Percentiles rank a stretch among this genome's conserved stretches.
Conservation (phyloP, 768 basidiomycete genomes). For the Mycena amicta region DNA sequence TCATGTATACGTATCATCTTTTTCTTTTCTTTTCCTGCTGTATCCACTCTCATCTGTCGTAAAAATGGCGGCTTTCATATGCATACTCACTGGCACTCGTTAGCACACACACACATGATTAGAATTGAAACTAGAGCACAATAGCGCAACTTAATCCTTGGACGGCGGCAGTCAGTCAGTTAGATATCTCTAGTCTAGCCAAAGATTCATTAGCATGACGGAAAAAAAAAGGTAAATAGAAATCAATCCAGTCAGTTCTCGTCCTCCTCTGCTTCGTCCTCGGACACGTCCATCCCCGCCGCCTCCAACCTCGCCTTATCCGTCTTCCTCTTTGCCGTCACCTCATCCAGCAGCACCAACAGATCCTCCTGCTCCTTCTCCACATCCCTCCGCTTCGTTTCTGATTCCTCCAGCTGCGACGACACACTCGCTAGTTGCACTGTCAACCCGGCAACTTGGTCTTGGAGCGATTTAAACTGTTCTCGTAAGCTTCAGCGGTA, state of each 20-base stretch:
- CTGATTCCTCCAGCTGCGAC: constrained; percentile 49
- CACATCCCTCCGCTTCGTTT: constrained; percentile 73
- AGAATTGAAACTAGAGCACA: not conserved
- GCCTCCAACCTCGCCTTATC: constrained; percentile 81
- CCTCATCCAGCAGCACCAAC: constrained; percentile 89
- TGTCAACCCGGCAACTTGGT: constrained; percentile 49
- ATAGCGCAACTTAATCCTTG: not conserved
- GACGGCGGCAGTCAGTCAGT: too few species aligned
- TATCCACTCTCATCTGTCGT: not conserved
- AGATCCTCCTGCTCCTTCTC: constrained; percentile 98
- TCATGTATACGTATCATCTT: too few species aligned
- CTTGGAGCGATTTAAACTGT: constrained; percentile 49
- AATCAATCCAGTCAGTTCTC: constrained; percentile 38
- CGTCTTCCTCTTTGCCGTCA: constrained; percentile 78
- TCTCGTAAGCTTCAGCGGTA: too few species aligned
- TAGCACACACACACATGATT: not conserved
- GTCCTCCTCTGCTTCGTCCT: constrained; percentile 84
- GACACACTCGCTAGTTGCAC: constrained; percentile 38
- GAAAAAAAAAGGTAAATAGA: not conserved
- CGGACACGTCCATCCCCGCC: constrained; percentile 84
- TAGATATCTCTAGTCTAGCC: too few species aligned
- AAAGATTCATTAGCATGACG: not conserved
- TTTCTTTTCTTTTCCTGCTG: not conserved
- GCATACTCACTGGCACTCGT: not conserved
- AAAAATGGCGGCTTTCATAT: not conserved